Evolutionary conservation across 192 early-diverging fungal species (phyloP), one percentile per base, ranked within the genome.

Genomic region (Backusella tarrabulga): DNA sequence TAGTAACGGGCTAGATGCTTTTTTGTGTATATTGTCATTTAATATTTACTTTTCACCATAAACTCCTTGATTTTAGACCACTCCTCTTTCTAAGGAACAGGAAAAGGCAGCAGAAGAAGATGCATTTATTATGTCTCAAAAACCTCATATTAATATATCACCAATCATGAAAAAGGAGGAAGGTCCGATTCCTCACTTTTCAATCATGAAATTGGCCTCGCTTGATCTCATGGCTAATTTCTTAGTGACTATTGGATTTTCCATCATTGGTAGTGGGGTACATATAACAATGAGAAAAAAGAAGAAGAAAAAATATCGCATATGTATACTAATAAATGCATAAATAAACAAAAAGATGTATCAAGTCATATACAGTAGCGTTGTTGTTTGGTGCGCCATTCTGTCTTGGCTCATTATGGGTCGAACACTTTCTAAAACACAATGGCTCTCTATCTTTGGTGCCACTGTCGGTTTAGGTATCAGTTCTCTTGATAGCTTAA

Each of bases 321-420:
- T 44, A 77, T 36, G 34, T 29, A 70, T 38, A 67, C 19, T 73
- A 8, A 72, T 5, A 63, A 29, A 72, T n/a, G 14, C 12, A 26
- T 50, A 77, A 40, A 34, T 29, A 34, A 69, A 35, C n/a, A 69
- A 23, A 56, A 76, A 90, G 88, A 88, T 88, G 87, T 90, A 85
- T 50, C 88, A 90, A 85, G 85, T 90, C 9, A 88, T 90, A 52
- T 88, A 90, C 66, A 86, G 85, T 71, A 87, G 86, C 7, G 85
- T 90, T 17, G 89, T 90, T 21, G 87, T 90, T 36, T 90, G 89
- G 89, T 90, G 89, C 68, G 89, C 89, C 3, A 86, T 90, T 73
- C 72, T 90, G 15, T 83, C 86, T 9, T 86, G 84, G 34, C 75
- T 90, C 34, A 86, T 88, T 34, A 81, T 90, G 73, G 77, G 79